Base-by-base conservation (phyloP, 2,329 filamentous ascomycete genomes). In the Alternaria solani region DNA sequence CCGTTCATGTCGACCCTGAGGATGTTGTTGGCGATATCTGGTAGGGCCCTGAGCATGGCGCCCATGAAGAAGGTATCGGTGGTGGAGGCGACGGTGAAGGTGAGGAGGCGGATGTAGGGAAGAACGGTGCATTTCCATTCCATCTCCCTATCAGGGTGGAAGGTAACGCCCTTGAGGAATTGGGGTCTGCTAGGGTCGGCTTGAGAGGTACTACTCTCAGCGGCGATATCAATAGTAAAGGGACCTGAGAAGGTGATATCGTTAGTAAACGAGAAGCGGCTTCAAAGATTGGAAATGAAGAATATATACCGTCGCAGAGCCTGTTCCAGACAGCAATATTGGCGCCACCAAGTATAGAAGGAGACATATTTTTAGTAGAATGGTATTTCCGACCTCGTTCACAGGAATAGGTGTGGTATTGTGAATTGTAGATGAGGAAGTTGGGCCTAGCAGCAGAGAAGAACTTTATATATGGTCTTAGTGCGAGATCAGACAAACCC, bases 1-100 rank as follows among this genome's bases (percentile, higher is more conserved):
- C 78, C 52, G 5, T 63, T 30, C 78, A 85, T 54, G 81, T 82
- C 25, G 79, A 84, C n/a, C 73, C 79, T 57, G 66, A 79, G 76
- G 48, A 75, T 56, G 23, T 51, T 58, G 5, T 30, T 25, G 52
- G 38, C 32, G 18, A 72, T 30, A 1, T 57, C 5, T 0, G 67
- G 69, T 2, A 70, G 41, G 0, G 7, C 2, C 2, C 20, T 32
- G 2, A 72, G 44, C 28, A 73, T 62, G 1, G 16, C 11, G 2
- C 53, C 36, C 3, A 60, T 28, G 43, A 62, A 68, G 44, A 56
- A 51, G 5, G 67, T 14, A 26, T 72, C 69, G 0, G 51, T 23
- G 3, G 63, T 59, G 16, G 55, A 65, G 2, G 41, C 26, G n/a
- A 74, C 20, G 1, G 52, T 51, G 48, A 74, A 70, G 2, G 57